These are phyloP conservation scores for Trichosanthes truncata DNA, from an alignment of 306 rosid species.

Conservation along the genomic window DNA sequence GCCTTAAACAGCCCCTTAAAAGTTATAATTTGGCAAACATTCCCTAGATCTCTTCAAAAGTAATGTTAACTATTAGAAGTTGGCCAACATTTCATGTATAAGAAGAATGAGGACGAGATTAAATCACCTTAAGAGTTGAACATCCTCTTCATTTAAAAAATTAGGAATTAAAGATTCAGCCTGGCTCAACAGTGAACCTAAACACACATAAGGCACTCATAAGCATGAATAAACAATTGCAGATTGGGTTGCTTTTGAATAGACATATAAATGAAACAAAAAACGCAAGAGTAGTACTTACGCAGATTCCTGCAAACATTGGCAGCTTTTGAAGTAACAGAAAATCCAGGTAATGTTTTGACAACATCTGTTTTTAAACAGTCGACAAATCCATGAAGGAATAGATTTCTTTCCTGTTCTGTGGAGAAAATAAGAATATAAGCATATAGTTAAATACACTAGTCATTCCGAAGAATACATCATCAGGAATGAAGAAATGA, in stretches of 20 bases:
- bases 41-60: slow-evolving; percentile 11
- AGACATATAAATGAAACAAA: not conserved
- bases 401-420: slow-evolving; percentile 89
- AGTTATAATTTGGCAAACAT: not conserved
- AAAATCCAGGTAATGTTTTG: slow-evolving; percentile 53
- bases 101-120: not conserved
- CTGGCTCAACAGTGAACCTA: slow-evolving; percentile 84
- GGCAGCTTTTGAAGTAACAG: slow-evolving; percentile 45
- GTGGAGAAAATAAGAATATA: slow-evolving; percentile 27
- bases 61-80: slow-evolving; percentile 11
- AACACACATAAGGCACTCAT: slow-evolving; percentile 33
- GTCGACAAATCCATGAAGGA: slow-evolving; percentile 68
- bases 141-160: slow-evolving; percentile 71
- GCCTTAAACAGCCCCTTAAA: no score
- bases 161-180: slow-evolving; percentile 91
- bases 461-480: slow-evolving; percentile 9
- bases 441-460: slow-evolving; percentile 14
- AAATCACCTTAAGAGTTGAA: slow-evolving; percentile 72
- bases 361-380: slow-evolving; percentile 67
- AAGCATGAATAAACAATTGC: slow-evolving; percentile 16
- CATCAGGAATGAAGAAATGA: slow-evolving; percentile 13
- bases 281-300: slow-evolving; percentile 26
- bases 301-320: slow-evolving; percentile 69
- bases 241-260: slow-evolving; percentile 2
- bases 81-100: not conserved